Evolutionary conservation across 2,329 filamentous ascomycete genomes (phyloP), one percentile per base, ranked within the genome.

Genomic region (Alternaria ethzedia): DNA sequence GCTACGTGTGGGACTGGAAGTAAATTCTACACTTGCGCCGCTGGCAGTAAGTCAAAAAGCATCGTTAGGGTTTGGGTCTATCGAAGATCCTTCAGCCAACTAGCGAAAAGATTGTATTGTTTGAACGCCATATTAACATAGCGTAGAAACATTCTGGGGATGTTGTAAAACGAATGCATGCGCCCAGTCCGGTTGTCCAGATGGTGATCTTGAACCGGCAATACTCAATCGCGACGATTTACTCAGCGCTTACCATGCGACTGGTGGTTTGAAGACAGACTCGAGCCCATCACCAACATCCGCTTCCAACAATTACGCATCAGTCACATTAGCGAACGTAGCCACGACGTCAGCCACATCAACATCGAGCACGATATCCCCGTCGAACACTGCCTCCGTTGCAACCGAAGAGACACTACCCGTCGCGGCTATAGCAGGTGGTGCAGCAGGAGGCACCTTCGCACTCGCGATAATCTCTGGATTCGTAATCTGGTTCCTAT

Each of bases 81-180:
- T 26, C 12, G 15, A n/a, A 54, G 20, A 7, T 11, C 2, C 13
- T 36, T 11, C 5, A 12, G n/a, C 5, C 23, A 73, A 15, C 13
- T 13, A n/a, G 36, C 20, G 1, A 36, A 4, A 3, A 5, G 2
- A 3, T 7, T 8, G 12, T 6, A 8, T n/a, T 6, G 2, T 25
- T 13, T n/a, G 9, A 15, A 52, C 6, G 20, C 32, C 32, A 30
- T 3, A 10, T 55, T 61, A 8, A 61, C 5, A 0, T 3, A 30
- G 2, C 9, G 13, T 11, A 62, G 47, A 75, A 6, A 71, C 70
- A 0, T 82, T 82, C 62, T 70, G 79, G 59, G 81, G 81, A 4
- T 82, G 81, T 65, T 82, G 81, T 60, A 72, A 66, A 49, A 70
- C 65, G 2, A 75, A 81, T 55, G 72, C 81, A 28, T 82, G 81